phyloP scores from a whole-genome alignment of 139 green algal species.

The Axilococcus clingmanii region DNA sequence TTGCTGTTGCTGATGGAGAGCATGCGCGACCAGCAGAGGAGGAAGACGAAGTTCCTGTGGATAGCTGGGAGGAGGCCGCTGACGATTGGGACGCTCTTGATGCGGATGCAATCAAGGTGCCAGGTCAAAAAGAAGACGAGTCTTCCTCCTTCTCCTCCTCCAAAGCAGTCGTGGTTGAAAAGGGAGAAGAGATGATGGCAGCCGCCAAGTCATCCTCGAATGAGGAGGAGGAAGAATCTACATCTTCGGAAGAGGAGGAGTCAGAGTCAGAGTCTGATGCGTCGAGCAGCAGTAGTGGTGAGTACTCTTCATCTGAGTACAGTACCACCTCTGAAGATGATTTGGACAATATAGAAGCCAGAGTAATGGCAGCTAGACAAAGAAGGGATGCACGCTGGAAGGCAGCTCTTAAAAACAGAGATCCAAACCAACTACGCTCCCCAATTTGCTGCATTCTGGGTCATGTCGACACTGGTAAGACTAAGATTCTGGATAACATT shows the following conservation, averaged over 20 bases:
- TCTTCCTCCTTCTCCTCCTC: constrained; percentile 13
- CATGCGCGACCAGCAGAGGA: constrained; percentile 4
- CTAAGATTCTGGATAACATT: constrained; percentile 99
- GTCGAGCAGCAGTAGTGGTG: constrained; percentile 18
- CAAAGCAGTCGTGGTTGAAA: constrained; percentile 9
- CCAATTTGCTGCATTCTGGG: constrained; percentile 99
- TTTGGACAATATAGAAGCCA: constrained; percentile 48
- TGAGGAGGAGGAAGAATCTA: constrained; percentile 19
- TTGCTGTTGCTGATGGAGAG: constrained; percentile 6
- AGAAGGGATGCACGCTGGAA: constrained; percentile 47
- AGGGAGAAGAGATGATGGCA: constrained; percentile 9
- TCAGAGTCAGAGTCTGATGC: constrained; percentile 17
- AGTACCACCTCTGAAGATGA: constrained; percentile 24
- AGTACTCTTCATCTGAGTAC: constrained; percentile 30
- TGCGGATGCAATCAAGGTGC: constrained; percentile 36
- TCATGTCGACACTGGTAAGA: constrained; percentile 98
- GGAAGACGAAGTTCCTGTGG: constrained; percentile 1
- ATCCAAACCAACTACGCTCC: constrained; percentile 73
- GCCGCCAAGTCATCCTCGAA: not conserved
- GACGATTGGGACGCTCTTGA: constrained; percentile 65
- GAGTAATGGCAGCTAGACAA: constrained; percentile 41
- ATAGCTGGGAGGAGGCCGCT: constrained; percentile 35
- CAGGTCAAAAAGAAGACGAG: constrained; percentile 14
- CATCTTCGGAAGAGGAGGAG: constrained; percentile 25
- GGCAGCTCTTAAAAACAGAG: constrained; percentile 40